Evolutionary conservation across 1,139 yeast species (phyloP).

Genomic region (Arxiozyma slooffiae): DNA sequence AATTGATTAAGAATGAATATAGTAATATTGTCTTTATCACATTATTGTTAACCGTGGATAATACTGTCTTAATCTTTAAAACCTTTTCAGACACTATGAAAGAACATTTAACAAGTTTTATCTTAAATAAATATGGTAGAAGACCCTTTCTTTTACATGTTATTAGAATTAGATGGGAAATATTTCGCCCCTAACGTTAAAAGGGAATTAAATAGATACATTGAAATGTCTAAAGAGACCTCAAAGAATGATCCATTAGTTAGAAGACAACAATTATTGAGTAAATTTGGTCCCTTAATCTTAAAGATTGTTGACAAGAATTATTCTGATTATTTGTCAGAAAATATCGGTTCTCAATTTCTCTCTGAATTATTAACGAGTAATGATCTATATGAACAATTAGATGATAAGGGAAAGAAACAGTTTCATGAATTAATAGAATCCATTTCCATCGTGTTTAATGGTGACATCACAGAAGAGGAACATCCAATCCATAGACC

Average conservation of each 20-base stretch:
- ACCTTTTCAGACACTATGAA: constrained; percentile 56
- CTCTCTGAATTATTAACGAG: constrained; percentile 63
- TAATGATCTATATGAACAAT: constrained; percentile 41
- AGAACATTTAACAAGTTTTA: constrained; percentile 47
- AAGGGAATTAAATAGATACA: constrained; percentile 50
- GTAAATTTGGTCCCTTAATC: constrained; percentile 57
- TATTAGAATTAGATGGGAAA: constrained; percentile 72
- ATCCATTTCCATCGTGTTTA: constrained; percentile 47
- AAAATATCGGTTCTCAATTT: constrained; percentile 77
- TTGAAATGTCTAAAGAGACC: constrained; percentile 58
- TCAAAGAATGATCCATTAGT: constrained; percentile 78
- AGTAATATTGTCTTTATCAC: constrained; percentile 78
- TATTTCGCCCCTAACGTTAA: constrained; percentile 67
- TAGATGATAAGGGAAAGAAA: constrained; percentile 35
- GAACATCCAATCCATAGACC: constrained; percentile 64
- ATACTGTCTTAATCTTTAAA: constrained; percentile 73
- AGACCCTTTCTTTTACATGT: constrained; percentile 77
- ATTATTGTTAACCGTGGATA: constrained; percentile 81
- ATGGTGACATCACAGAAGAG: constrained; percentile 60
- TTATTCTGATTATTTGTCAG: constrained; percentile 44
- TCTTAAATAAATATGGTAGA: constrained; percentile 70
- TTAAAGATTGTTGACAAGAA: constrained; percentile 45
- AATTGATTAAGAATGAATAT: constrained; percentile 70
- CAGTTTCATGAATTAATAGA: constrained; percentile 46
- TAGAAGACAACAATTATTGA: constrained; percentile 62